Base-by-base conservation (phyloP, 2,329 filamentous ascomycete genomes). In the Epichloe coenophiala region DNA sequence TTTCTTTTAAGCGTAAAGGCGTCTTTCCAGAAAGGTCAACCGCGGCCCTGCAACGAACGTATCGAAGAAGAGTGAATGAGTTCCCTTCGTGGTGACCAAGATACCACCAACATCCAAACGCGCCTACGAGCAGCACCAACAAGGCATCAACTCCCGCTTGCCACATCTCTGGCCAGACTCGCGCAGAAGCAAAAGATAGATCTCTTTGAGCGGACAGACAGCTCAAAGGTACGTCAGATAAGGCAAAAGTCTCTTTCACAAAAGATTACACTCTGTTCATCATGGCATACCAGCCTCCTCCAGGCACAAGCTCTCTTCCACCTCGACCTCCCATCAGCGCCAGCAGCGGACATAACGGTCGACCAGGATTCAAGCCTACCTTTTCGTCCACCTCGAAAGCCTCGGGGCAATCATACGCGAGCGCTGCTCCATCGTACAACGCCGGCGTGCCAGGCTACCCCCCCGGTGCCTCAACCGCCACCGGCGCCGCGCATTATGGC, bases 271-370 rank as follows among this genome's bases (percentile, higher is more conserved):
- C 57, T 61, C 69, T 75, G 70, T 81, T 81, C 78, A 82, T 81
- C 77, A 91, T 91, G 87, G 84, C 86, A 71, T 88, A 88, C 77
- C 84, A 86, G 70, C 84, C 83, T 65, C 84, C 85, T 84, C 84
- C 87, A 88, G 86, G 86, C 61, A 67, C 70, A 61, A 67, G 57
- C 62, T 67, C 65, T 59, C 83, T 94, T 39, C 88, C 88, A 57
- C 81, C 87, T 55, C 83, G 86, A 59, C 88, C 87, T 54, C 86
- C 87, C 41, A 78, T 81, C 48, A 73, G 81, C 55, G 58, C 50
- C 44, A 47, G 47, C 50, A 51, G 48, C 46, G 51, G 39, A 51
- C 54, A 45, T 47, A 69, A 68, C 55, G 60, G 65, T 12, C 65
- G 60, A 64, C 60, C 60, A 27, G 68, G 68, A 55, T 72, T 72